Evolutionary conservation across 768 basidiomycete species (phyloP), one percentile per base, ranked within the genome.

Genomic region (Pleurotus pulmonarius): DNA sequence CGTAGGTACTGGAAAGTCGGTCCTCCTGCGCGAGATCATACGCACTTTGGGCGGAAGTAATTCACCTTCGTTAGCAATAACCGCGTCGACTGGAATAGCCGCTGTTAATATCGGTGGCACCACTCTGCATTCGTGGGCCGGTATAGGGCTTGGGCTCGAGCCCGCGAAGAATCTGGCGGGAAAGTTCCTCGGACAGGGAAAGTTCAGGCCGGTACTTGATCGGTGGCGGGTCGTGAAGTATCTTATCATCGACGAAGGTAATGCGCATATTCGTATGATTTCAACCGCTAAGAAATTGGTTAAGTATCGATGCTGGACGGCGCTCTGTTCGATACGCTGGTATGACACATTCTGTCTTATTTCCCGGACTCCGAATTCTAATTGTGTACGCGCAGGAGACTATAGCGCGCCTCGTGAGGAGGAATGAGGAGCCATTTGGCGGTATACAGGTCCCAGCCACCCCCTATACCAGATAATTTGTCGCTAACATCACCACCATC

Each of bases 291-390:
- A 49, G n/a, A 7, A 51, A 13, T 41, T 29, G 11, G 16, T 46
- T 9, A 54, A 94, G 92, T 95, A 49, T 94, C 93, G 1, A 94
- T 96, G 93, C 81, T 96, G 20, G 90, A 93, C 60, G 92, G 87
- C 4, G 63, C 63, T 7, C 69, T 92, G 2, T 92, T 94, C 60
- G 91, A 95, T 67, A 94, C 90, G 65, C 79, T 95, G 56, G 89
- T 87, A 56, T 64, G 72, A 59, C 44, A 8, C 22, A 40, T 1
- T 5, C 55, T 15, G 41, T 24, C 5, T 16, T 44, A 13, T 24
- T 45, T 29, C 4, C 26, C 16, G 45, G 7, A 49, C 37, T 25
- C 48, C 16, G 16, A 73, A 38, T 70, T 70, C 74, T 48, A 67
- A 77, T 66, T 63, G 48, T 41, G 11, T 34, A 34, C 9, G 11